Conservation (phyloP, 352 stramenopile species). For the Globisporangium cystogenes region DNA sequence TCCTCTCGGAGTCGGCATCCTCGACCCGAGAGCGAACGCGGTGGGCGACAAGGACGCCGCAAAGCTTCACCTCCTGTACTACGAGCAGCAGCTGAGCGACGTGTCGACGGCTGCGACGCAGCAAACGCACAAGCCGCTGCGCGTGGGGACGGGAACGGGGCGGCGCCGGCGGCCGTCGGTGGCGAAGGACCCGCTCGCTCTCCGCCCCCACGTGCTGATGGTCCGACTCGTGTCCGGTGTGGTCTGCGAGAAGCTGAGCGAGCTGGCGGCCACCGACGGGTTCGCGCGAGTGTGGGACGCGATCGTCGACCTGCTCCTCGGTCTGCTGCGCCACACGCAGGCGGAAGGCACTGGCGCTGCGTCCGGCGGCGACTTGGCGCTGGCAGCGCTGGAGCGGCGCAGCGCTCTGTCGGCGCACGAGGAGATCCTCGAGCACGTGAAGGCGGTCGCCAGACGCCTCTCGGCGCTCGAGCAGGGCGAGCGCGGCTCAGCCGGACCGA, state of each 20-base stretch:
- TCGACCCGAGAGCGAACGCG: constrained; percentile 20
- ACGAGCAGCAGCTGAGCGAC: constrained; percentile 31
- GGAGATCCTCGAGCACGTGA: constrained; percentile 68
- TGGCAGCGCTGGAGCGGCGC: constrained; percentile 57
- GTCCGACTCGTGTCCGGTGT: constrained; percentile 61
- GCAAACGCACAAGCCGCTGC: not conserved
- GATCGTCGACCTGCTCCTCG: constrained; percentile 46
- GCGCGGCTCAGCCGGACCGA: constrained; percentile 1
- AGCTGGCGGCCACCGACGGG: constrained; percentile 27
- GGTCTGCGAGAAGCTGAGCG: constrained; percentile 51
- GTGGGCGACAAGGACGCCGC: not conserved
- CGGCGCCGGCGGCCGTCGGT: constrained; percentile 41
- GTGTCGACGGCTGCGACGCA: too few relatives aligned
- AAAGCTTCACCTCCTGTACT: constrained; percentile 34
- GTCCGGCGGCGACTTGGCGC: constrained; percentile 18
- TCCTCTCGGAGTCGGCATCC: constrained; percentile 46
- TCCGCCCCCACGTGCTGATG: constrained; percentile 52
- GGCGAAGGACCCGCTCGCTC: constrained; percentile 51
- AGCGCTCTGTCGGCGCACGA: constrained; percentile 60
- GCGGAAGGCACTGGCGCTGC: constrained; percentile 12
- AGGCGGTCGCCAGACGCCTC: constrained; percentile 52
- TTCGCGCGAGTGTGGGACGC: constrained; percentile 54
- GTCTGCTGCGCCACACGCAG: constrained; percentile 42
- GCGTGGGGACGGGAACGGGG: not conserved
- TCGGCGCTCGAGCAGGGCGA: constrained; percentile 25